Evolutionary conservation across 2,329 filamentous ascomycete genomes (phyloP).

Genomic region (Mollisia scopiformis): DNA sequence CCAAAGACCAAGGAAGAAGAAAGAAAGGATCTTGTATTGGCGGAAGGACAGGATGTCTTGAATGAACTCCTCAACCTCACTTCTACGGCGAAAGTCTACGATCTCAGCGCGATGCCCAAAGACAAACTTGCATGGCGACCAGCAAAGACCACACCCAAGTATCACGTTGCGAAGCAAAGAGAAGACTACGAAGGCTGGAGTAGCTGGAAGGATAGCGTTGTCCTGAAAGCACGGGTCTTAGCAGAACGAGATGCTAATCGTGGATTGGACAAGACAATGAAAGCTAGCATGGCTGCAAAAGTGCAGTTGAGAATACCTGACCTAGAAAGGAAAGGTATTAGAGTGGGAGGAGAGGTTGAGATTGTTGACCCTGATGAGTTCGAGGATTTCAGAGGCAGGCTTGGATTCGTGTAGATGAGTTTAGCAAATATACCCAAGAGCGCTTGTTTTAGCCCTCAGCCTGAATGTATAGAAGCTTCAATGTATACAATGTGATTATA

Average conservation of each 20-base stretch:
- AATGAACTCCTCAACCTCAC: slow-evolving; percentile 67
- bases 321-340: slow-evolving; percentile 29
- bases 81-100: slow-evolving; percentile 57
- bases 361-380: slow-evolving; percentile 36
- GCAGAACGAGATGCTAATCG: slow-evolving; percentile 30
- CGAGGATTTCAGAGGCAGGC: slow-evolving; percentile 33
- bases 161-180: slow-evolving; percentile 65
- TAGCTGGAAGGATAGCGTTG: slow-evolving; percentile 57
- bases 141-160: slow-evolving; percentile 64
- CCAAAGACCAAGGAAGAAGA: slow-evolving; percentile 48
- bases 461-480: neutral
- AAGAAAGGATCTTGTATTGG: slow-evolving; percentile 53
- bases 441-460: neutral
- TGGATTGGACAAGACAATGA: slow-evolving; percentile 22
- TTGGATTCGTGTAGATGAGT: slow-evolving; percentile 36
- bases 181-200: slow-evolving; percentile 68
- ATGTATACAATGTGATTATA: neutral
- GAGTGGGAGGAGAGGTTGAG: slow-evolving; percentile 30
- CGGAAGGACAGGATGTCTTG: slow-evolving; percentile 67
- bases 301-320: slow-evolving; percentile 32
- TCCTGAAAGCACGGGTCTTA: slow-evolving; percentile 54
- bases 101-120: slow-evolving; percentile 58
- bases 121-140: slow-evolving; percentile 70
- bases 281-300: slow-evolving; percentile 28
- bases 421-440: slow-evolving; percentile 28